Evolutionary conservation across 75 land plant species (phyloP).

Genomic region (Selaginella tamariscina): DNA sequence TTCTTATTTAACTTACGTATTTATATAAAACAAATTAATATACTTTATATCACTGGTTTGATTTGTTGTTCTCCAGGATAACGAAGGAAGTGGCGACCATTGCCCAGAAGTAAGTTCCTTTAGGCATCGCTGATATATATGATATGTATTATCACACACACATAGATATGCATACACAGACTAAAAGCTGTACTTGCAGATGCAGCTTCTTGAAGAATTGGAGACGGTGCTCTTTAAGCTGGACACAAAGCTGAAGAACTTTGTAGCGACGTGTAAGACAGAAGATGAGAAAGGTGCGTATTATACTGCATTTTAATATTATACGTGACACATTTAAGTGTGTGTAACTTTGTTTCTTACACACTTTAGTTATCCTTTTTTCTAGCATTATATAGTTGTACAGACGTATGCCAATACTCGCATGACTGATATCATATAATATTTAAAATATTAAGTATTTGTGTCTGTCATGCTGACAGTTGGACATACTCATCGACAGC

Average conservation of each 20-base stretch:
- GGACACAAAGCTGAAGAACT: constrained; percentile 4
- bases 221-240: constrained; percentile 11
- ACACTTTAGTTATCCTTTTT: neutral
- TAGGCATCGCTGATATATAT: too few species aligned
- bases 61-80: too few species aligned
- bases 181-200: neutral
- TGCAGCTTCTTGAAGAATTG: neutral
- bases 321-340: neutral
- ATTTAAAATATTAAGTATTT: neutral
- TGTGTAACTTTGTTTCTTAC: too few species aligned
- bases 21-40: too few species aligned
- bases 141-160: too few species aligned
- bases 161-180: too few species aligned
- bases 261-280: constrained; percentile 2
- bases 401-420: neutral
- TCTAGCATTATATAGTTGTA: neutral
- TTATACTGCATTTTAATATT: neutral
- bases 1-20: too few species aligned
- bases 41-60: too few species aligned
- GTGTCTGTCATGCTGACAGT: too few species aligned
- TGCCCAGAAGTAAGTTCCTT: too few species aligned
- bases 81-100: too few species aligned
- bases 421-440: neutral
- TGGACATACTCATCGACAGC: too few species aligned
- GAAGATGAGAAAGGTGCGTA: neutral